phyloP scores from a whole-genome alignment of 352 stramenopile genomes.

The Phytophthora kernoviae region DNA sequence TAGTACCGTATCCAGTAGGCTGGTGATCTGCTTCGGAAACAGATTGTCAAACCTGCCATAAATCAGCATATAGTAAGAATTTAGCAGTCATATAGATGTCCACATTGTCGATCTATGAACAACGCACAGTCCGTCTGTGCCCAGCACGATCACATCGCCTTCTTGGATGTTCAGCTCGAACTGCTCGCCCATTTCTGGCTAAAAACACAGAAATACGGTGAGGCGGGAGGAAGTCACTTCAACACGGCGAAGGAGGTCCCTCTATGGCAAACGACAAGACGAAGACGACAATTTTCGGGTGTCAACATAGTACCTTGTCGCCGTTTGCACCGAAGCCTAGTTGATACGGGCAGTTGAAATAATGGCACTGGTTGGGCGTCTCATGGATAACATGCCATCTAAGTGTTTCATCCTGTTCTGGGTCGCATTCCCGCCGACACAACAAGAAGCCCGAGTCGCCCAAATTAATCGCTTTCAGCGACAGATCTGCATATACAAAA shows the following conservation, averaged over 20 bases:
- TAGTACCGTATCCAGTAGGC: slow-evolving; percentile 68
- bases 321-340: slow-evolving; percentile 86
- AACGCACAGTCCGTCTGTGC: slow-evolving; percentile 93
- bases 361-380: slow-evolving; percentile 93
- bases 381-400: slow-evolving; percentile 88
- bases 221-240: slow-evolving; percentile 2
- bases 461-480: slow-evolving; percentile 90
- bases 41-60: slow-evolving; percentile 94
- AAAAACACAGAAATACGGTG: slow-evolving; percentile 12
- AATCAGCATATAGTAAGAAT: not conserved
- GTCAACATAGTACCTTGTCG: slow-evolving; percentile 62
- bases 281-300: no score
- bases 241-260: not conserved
- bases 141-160: slow-evolving; percentile 93
- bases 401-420: slow-evolving; percentile 19
- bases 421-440: slow-evolving; percentile 69
- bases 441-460: slow-evolving; percentile 95
- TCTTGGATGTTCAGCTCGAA: slow-evolving; percentile 84
- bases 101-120: not conserved
- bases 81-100: not conserved
- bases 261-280: no score
- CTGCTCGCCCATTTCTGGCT: slow-evolving; percentile 90
- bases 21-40: slow-evolving; percentile 84
- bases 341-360: slow-evolving; percentile 97
- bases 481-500: slow-evolving; percentile 33